Evolutionary conservation across 2,329 filamentous ascomycete genomes (phyloP).

Genomic region (Eutypella sp.): DNA sequence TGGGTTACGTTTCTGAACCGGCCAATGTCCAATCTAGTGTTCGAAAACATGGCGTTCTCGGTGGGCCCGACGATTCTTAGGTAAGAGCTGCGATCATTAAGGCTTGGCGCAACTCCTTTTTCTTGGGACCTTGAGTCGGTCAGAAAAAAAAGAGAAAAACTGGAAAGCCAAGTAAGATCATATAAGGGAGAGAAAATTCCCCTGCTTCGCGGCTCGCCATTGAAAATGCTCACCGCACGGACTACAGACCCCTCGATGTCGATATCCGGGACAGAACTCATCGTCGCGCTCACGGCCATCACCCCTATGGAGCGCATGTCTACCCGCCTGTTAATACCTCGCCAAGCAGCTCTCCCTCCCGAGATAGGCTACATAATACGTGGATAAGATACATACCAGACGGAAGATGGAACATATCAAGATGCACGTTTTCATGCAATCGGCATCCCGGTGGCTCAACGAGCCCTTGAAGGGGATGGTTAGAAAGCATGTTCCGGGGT

Average conservation of each 20-base stretch:
- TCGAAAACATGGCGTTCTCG: background rate
- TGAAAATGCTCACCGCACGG: background rate
- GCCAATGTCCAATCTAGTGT: conserved; percentile 2
- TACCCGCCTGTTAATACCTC: conserved; percentile 2
- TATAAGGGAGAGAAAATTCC: background rate
- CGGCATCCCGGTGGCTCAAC: conserved; percentile 26
- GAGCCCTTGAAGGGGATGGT: conserved; percentile 26
- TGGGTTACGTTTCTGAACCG: conserved; percentile 2
- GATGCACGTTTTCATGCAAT: conserved; percentile 24
- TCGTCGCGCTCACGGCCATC: background rate
- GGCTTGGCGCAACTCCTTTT: conserved; percentile 4
- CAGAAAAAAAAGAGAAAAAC: background rate
- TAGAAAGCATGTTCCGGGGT: conserved; percentile 21
- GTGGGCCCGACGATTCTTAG: conserved; percentile 5
- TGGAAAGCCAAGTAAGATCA: no score
- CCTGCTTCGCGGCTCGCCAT: background rate
- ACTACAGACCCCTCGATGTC: conserved; percentile 2
- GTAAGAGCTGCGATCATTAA: conserved; percentile 2
- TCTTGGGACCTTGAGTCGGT: conserved; percentile 2
- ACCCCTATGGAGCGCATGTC: conserved; percentile 3
- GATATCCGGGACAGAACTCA: background rate
- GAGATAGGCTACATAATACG: conserved; percentile 2
- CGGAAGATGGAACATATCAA: background rate
- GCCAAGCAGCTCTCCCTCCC: conserved; percentile 7
- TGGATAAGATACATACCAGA: background rate